Evolutionary conservation across 2,329 filamentous ascomycete genomes (phyloP).

Genomic region (Immersiporthe knoxdaviesiana): DNA sequence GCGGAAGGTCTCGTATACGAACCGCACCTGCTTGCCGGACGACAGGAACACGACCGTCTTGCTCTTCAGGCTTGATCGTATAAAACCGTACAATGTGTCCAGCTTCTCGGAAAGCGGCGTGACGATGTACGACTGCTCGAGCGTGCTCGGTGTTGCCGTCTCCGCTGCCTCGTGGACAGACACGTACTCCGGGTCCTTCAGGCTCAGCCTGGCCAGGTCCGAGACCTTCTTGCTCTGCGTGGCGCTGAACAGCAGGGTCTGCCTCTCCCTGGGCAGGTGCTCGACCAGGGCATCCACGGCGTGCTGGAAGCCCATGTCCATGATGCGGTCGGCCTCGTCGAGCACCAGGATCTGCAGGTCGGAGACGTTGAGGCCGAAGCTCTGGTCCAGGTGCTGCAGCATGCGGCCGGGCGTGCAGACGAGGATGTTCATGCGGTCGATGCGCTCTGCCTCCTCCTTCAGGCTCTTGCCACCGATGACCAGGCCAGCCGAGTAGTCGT

Average conservation of each 20-base stretch:
- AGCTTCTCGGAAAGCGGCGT: constrained; percentile 87
- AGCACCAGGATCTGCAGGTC: constrained; percentile 91
- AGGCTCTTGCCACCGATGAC: constrained; percentile 93
- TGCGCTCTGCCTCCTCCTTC: constrained; percentile 80
- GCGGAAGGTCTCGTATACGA: constrained; percentile 90
- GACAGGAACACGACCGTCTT: constrained; percentile 97
- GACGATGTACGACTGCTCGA: constrained; percentile 90
- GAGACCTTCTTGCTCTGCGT: constrained; percentile 95
- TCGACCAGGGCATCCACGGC: constrained; percentile 92
- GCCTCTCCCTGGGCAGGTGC: constrained; percentile 81
- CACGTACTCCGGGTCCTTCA: constrained; percentile 92
- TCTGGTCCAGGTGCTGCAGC: constrained; percentile 94
- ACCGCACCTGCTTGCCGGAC: constrained; percentile 94
- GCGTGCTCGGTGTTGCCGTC: constrained; percentile 76
- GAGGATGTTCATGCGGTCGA: constrained; percentile 85
- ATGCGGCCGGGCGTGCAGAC: constrained; percentile 95
- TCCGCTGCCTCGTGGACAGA: constrained; percentile 85
- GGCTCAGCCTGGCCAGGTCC: constrained; percentile 83
- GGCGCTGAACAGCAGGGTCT: constrained; percentile 93
- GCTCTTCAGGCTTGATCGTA: constrained; percentile 85
- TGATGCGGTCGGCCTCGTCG: constrained; percentile 93
- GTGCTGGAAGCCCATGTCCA: constrained; percentile 95
- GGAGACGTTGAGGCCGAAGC: constrained; percentile 84
- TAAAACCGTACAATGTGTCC: constrained; percentile 89
- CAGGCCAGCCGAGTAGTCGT: constrained; percentile 88